Percentiles rank a stretch among this genome's conserved stretches.
Conservation (phyloP, 2,329 filamentous ascomycete genomes). For the Apiospora phragmitis region DNA sequence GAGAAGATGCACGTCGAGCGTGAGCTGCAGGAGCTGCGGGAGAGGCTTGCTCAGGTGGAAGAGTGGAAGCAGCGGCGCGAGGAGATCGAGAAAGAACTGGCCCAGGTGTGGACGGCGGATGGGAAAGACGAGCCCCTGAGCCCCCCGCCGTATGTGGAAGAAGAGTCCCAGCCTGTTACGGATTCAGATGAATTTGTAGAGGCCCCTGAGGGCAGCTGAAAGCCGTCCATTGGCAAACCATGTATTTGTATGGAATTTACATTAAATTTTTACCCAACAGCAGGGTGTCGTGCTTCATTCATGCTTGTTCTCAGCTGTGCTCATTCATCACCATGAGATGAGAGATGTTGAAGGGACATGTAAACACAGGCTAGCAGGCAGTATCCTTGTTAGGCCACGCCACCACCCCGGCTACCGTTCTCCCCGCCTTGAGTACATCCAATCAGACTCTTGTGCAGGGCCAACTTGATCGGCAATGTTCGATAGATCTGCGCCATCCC, state of each 20-base stretch:
- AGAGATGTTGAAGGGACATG: background rate
- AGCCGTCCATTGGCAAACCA: background rate
- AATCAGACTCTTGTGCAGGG: background rate
- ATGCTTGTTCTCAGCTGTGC: background rate
- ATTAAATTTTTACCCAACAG: background rate
- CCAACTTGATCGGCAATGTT: background rate
- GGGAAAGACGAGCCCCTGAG: conserved; percentile 46
- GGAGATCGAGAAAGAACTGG: conserved; percentile 83
- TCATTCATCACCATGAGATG: background rate
- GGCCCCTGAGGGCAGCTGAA: conserved; percentile 11
- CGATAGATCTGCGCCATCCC: background rate
- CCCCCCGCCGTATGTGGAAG: conserved; percentile 44
- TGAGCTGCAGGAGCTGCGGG: conserved; percentile 81
- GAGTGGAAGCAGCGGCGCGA: conserved; percentile 76
- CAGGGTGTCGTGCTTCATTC: background rate
- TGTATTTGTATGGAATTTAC: background rate
- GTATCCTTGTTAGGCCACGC: background rate
- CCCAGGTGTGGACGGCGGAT: conserved; percentile 58
- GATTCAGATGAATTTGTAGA: conserved; percentile 16
- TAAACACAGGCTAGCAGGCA: background rate
- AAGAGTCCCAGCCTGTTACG: conserved; percentile 7
- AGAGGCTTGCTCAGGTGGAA: conserved; percentile 78
- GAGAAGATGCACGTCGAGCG: conserved; percentile 94
- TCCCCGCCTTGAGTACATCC: background rate
- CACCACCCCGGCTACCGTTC: background rate